Base-by-base conservation (phyloP, 2,329 filamentous ascomycete species). In the Dactylonectria macrodidyma region DNA sequence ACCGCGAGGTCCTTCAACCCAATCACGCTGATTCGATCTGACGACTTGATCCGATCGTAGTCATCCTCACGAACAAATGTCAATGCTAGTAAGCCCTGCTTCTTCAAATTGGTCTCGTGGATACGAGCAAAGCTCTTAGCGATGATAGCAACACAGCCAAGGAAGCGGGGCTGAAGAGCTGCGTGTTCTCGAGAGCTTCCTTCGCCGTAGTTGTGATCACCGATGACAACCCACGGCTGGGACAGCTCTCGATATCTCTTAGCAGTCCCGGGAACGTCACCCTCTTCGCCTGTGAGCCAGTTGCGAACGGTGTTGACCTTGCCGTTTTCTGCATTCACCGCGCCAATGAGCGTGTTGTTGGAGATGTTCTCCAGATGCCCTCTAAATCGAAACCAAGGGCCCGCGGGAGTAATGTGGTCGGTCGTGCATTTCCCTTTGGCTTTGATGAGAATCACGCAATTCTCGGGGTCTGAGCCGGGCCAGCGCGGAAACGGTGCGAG, bases 31-130 rank as follows among this genome's bases (percentile, higher is more conserved):
- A 71, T 47, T 24, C 67, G 64, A 12, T 68, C 69, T 1, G 64
- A 62, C 26, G 60, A 60, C 30, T 71, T 59, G 5, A 60, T 60
- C 10, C 22, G 24, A 46, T 60, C 58, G 24, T 60, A 30, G 26
- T 4, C 34, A 52, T 26, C 34, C 5, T 60, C 48, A 3, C 12
- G 19, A 34, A 52, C 33, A 85, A 94, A 94, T 73, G 91, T 93
- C 72, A 94, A 85, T 76, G 52, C 44, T 54, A 61, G 14, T 9
- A 70, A 12, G 8, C 67, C 62, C 86, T 94, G 93, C 89, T 95
- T 96, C 91, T 96, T 96, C 83, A 95, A 86, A 87, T 96, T 96
- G 82, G 93, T 95, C 87, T 96, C 93, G 88, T 96, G 93, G 79
- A 95, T 95, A 88, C 93, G 92, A 76, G 93, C 93, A 82, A 95